Percentiles rank a stretch among this genome's conserved stretches.
Evolutionary conservation across 83 land plant genomes (phyloP).

Genomic region (Picea abies): DNA sequence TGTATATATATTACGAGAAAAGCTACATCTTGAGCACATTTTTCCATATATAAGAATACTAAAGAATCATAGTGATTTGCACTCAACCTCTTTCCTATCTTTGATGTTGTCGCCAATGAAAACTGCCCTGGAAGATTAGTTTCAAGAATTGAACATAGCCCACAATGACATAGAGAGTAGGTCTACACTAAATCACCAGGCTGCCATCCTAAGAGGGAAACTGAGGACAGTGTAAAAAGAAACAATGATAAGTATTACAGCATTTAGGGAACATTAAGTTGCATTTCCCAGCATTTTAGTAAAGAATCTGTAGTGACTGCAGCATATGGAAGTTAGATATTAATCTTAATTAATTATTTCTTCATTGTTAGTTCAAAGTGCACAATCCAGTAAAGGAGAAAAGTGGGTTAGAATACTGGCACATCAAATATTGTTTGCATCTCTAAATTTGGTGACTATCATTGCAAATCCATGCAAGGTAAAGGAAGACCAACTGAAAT

Average conservation of each 20-base stretch:
- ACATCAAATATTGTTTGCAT: constrained; percentile 56
- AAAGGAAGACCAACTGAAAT: no score
- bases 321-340: neutral
- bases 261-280: neutral
- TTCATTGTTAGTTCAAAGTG: constrained; percentile 78
- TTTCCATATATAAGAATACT: constrained; percentile 9
- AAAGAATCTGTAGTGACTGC: constrained; percentile 4
- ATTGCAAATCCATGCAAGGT: no score
- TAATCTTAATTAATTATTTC: constrained; percentile 45
- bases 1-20: neutral
- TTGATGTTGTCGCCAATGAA: neutral
- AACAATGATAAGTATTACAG: constrained; percentile 13
- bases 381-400: constrained; percentile 77
- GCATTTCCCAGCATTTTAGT: neutral
- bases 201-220: neutral
- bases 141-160: neutral
- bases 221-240: neutral
- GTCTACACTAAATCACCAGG: constrained; percentile 1
- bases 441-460: no score
- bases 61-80: constrained; percentile 14
- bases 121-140: constrained; percentile 1
- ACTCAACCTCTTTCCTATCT: constrained; percentile 2
- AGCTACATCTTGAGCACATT: neutral
- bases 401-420: constrained; percentile 89
- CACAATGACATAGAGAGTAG: neutral